Evolutionary conservation across 2,329 filamentous ascomycete species (phyloP).

Genomic region (Diaporthe batatas): DNA sequence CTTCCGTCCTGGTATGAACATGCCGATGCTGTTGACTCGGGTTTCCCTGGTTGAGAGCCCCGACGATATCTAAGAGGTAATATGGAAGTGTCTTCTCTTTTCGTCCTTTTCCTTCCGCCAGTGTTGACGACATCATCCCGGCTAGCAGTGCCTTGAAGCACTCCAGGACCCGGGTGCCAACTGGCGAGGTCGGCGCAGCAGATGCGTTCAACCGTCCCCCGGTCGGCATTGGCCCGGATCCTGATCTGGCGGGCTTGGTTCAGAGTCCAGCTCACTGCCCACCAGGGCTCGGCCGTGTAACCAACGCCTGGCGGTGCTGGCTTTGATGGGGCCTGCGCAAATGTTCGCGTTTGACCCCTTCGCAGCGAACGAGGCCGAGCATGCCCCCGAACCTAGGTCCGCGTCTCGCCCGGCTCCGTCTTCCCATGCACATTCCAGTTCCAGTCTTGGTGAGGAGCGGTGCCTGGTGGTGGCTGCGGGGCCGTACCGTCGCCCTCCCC

Average conservation of each 20-base stretch:
- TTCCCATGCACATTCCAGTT: slow-evolving; percentile 25
- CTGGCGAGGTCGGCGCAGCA: slow-evolving; percentile 16
- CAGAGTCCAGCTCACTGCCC: not conserved
- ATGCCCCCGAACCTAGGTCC: not conserved
- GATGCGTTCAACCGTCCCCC: slow-evolving; percentile 11
- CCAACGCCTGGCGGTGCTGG: not conserved
- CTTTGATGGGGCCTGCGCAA: not conserved
- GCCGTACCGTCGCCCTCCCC: slow-evolving; percentile 22
- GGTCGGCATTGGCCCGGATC: not conserved
- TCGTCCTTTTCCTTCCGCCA: not conserved
- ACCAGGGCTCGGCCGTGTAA: not conserved
- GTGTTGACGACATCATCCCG: not conserved
- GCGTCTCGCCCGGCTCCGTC: slow-evolving; percentile 13
- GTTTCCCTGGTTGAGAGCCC: not conserved
- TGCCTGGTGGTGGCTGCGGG: not conserved
- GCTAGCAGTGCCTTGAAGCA: not conserved
- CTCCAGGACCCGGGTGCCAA: not conserved
- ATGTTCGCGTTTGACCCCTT: not conserved
- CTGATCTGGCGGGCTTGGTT: not conserved
- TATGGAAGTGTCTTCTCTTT: slow-evolving; percentile 9
- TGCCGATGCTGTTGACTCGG: slow-evolving; percentile 25
- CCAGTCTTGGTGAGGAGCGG: slow-evolving; percentile 21
- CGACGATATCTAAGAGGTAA: slow-evolving; percentile 2
- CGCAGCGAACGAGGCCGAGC: slow-evolving; percentile 5
- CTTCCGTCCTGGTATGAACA: not conserved